Evolutionary conservation across 768 basidiomycete species (phyloP), one percentile per base, ranked within the genome.

Genomic region (Podaxis sp.): DNA sequence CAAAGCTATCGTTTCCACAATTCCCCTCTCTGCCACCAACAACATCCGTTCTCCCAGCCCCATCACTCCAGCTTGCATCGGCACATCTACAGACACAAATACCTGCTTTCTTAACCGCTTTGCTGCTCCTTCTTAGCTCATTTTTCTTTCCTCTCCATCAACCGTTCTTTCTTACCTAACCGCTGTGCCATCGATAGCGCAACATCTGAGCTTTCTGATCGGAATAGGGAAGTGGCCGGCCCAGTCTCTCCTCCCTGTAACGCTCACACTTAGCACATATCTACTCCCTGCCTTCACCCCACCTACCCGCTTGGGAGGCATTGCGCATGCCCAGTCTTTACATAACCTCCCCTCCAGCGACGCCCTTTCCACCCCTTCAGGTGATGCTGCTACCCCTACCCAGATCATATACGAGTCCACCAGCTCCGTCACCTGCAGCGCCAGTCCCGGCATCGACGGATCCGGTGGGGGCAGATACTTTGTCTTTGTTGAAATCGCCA

Each of bases 351-450:
- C 92, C 40, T 76, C 75, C 46, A 74, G 71, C 0, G 82, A 75
- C n/a, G 85, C 85, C 58, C 76, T 78, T 56, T 76, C 75, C 38
- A 79, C 80, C 63, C 79, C 76, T 57, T 80, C 82, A 27, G 75
- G 74, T 43, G 75, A 76, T 27, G 83, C 81, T 19, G 84, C 85
- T n/a, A 74, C 77, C 1, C 91, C 91, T 36, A 88, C 77, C 92
- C 92, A 94, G 56, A 94, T 68, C 90, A 94, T 92, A 74, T 88
- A 92, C 60, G 89, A 87, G 67, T 85, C 85, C 53, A 85, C 83
- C 59, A 94, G 73, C 64, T 75, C 75, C 50, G 86, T 92, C 64
- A 89, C 76, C 65, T 91, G 88, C 60, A 94, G 75, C 17, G 77
- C 87, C 46, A 91, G 77, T 50, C 82, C 80, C 15, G 88, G 87